A percentile compares a stretch with the other conserved stretches of the same genome.
These are phyloP conservation scores for Ormosia semicastrata DNA, from an alignment of 306 rosid genomes.

Conservation along the genomic window DNA sequence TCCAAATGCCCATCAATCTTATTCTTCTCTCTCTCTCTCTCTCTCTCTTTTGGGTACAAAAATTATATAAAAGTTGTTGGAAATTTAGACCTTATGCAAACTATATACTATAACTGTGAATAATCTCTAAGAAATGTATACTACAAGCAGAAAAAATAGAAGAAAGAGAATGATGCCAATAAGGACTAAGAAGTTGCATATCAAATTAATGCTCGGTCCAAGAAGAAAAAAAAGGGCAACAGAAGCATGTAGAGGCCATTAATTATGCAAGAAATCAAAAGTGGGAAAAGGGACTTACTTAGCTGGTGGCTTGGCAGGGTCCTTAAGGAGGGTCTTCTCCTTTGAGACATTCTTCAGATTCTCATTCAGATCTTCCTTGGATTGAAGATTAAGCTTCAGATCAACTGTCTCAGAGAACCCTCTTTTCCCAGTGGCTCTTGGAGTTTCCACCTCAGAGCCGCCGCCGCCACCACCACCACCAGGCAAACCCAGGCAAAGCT, in stretches of 20 bases:
- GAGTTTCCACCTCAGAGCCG: slow-evolving; percentile 52
- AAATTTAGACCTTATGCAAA: slow-evolving; percentile 13
- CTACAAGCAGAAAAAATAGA: neutral
- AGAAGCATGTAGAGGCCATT: neutral
- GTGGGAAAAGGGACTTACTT: slow-evolving; percentile 46
- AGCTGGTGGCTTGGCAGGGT: slow-evolving; percentile 87
- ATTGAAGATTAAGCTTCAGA: slow-evolving; percentile 74
- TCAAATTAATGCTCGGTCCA: neutral
- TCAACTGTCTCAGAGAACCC: slow-evolving; percentile 93
- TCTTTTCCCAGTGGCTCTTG: slow-evolving; percentile 69
- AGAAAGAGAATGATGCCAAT: neutral
- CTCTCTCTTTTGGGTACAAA: neutral
- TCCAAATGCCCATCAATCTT: slow-evolving; percentile 23
- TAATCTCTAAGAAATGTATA: neutral
- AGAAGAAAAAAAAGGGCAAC: neutral
- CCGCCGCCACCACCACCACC: slow-evolving; percentile 49
- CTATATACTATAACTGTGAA: neutral
- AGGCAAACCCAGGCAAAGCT: slow-evolving; percentile 89
- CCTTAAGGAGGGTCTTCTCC: slow-evolving; percentile 66
- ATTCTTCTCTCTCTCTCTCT: neutral
- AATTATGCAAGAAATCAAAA: neutral
- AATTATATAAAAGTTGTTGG: neutral
- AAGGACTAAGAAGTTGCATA: neutral
- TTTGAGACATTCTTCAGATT: slow-evolving; percentile 41
- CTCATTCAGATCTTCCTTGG: slow-evolving; percentile 62